A percentile compares a stretch with the other conserved stretches of the same genome.
These are phyloP conservation scores for Microsporum ferrugineum DNA, from an alignment of 2,329 filamentous ascomycete species.

Conservation along the genomic window DNA sequence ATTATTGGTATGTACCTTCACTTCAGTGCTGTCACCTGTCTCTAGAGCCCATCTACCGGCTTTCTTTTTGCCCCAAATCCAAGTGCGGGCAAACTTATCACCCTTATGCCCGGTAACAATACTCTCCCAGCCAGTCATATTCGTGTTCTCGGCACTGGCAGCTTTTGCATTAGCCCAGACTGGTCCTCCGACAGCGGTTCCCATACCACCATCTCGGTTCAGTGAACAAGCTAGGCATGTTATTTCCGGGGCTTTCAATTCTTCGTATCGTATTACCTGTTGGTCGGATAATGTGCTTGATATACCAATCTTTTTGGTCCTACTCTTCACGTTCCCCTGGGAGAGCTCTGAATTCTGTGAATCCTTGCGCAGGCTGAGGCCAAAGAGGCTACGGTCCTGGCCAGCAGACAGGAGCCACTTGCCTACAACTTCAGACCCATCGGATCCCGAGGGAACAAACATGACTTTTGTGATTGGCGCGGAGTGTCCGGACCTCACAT, in stretches of 20 bases:
- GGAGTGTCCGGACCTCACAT: constrained; percentile 78
- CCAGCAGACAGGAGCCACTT: constrained; percentile 93
- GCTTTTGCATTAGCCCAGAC: constrained; percentile 72
- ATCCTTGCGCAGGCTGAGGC: constrained; percentile 87
- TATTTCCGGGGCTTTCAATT: constrained; percentile 79
- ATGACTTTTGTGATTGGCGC: constrained; percentile 70
- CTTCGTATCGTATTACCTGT: constrained; percentile 20
- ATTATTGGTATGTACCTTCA: constrained; percentile 37
- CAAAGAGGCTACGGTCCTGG: constrained; percentile 85
- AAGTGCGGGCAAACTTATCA: constrained; percentile 77
- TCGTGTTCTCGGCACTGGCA: constrained; percentile 57
- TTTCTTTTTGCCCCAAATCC: constrained; percentile 94
- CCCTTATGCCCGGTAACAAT: constrained; percentile 84
- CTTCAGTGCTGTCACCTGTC: constrained; percentile 71
- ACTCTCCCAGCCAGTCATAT: constrained; percentile 90
- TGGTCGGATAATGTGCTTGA: constrained; percentile 14
- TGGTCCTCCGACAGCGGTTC: constrained; percentile 62
- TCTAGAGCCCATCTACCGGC: constrained; percentile 88
- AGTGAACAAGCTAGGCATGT: constrained; percentile 83
- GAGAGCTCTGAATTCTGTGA: constrained; percentile 89
- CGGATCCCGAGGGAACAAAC: constrained; percentile 79
- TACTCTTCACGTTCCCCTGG: constrained; percentile 77
- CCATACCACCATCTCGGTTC: constrained; percentile 90
- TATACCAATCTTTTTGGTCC: constrained; percentile 58
- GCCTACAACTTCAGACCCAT: constrained; percentile 74